Percentiles rank a stretch among this genome's conserved stretches.
These are phyloP conservation scores for Chrysanthemum seticuspe DNA, from an alignment of 129 eudicot species.

Conservation along the genomic window DNA sequence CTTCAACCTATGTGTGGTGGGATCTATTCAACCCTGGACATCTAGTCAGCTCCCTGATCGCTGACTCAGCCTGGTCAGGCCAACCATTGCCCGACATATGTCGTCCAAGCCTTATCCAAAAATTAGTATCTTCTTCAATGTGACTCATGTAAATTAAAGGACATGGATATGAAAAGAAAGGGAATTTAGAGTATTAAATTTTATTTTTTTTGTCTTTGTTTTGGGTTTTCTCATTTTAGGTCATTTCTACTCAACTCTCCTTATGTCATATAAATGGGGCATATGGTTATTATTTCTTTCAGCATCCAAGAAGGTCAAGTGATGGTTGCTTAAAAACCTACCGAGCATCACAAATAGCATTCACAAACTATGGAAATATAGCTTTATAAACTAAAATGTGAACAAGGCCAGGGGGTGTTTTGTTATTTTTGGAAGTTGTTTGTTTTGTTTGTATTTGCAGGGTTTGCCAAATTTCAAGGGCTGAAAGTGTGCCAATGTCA, in stretches of 20 bases:
- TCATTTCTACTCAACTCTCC: background rate
- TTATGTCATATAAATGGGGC: background rate
- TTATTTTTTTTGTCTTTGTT: background rate
- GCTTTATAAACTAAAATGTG: no score
- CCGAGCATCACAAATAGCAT: no score
- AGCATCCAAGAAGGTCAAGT: background rate
- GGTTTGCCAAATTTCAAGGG: no score
- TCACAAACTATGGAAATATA: no score
- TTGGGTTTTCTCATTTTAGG: background rate
- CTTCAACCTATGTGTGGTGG: conserved; percentile 68
- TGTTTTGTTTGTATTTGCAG: no score
- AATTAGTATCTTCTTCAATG: conserved; percentile 24
- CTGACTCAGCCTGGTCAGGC: conserved; percentile 70
- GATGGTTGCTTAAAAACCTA: background rate
- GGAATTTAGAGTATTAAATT: background rate
- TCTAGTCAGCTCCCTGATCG: conserved; percentile 51
- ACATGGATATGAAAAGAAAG: background rate
- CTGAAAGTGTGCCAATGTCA: no score
- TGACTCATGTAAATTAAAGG: background rate
- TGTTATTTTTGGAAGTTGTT: no score
- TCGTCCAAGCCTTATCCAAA: conserved; percentile 50
- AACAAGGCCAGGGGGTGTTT: no score
- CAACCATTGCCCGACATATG: conserved; percentile 40
- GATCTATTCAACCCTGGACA: conserved; percentile 65
- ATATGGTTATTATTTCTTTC: background rate